Percentiles rank a stretch among this genome's conserved stretches.
Conservation (phyloP, 805 yeast species). For the Pichia rugopelliculosa region DNA sequence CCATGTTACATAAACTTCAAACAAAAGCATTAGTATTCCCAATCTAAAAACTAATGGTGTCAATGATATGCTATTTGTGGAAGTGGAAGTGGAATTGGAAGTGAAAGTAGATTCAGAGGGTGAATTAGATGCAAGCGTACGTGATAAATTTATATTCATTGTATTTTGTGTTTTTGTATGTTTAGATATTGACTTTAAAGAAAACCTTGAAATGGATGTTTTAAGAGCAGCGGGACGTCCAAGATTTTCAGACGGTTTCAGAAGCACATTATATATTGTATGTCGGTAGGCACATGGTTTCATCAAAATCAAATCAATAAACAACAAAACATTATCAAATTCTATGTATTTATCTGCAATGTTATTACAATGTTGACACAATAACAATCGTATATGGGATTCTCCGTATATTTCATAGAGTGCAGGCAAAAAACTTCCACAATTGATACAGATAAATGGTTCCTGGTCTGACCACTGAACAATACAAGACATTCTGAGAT, state of each 20-base stretch:
- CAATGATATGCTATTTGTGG: neutral
- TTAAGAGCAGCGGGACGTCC: neutral
- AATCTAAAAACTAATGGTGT: slow-evolving; percentile 33
- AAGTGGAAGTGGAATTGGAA: neutral
- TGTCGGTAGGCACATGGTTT: slow-evolving; percentile 89
- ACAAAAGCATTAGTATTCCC: slow-evolving; percentile 56
- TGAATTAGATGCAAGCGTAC: neutral
- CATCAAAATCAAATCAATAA: slow-evolving; percentile 74
- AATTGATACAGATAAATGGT: slow-evolving; percentile 63
- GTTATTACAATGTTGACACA: slow-evolving; percentile 62
- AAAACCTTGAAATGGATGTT: neutral
- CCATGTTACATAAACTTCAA: slow-evolving; percentile 90
- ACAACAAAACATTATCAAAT: slow-evolving; percentile 74
- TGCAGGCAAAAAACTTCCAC: slow-evolving; percentile 57
- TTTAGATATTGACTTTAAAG: neutral
- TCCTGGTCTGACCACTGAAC: neutral
- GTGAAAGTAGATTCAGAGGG: neutral
- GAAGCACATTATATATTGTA: slow-evolving; percentile 63
- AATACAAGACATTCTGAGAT: neutral
- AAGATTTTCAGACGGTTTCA: neutral
- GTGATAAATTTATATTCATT: neutral
- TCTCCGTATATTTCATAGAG: slow-evolving; percentile 69
- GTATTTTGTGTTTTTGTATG: neutral
- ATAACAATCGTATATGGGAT: slow-evolving; percentile 71
- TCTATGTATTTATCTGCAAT: slow-evolving; percentile 91